These are phyloP conservation scores for Myxozyma melibiosi DNA, from an alignment of 805 yeast species.

Conservation along the genomic window DNA sequence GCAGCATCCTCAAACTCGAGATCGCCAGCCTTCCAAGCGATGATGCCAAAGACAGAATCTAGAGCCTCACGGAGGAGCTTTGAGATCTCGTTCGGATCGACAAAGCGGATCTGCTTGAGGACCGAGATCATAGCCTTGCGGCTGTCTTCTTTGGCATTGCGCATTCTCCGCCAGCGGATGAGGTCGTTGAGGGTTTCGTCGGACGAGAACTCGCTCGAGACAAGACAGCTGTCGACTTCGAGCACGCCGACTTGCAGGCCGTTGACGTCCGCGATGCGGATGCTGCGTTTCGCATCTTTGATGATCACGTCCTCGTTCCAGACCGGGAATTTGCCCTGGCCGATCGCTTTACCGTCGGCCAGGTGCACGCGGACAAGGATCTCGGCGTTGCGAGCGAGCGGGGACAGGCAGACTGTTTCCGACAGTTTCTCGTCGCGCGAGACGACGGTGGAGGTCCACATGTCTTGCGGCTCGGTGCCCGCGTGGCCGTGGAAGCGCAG, in stretches of 20 bases:
- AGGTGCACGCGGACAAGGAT: conserved; percentile 58
- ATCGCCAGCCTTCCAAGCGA: conserved; percentile 45
- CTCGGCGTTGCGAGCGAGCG: conserved; percentile 56
- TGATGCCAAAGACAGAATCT: conserved; percentile 40
- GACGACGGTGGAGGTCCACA: conserved; percentile 62
- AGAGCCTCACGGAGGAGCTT: conserved; percentile 44
- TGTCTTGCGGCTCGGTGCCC: conserved; percentile 20
- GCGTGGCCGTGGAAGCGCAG: conserved; percentile 10
- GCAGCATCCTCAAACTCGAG: conserved; percentile 42
- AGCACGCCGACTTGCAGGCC: conserved; percentile 14
- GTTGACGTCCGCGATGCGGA: conserved; percentile 3
- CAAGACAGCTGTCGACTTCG: conserved; percentile 19
- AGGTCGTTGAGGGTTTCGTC: conserved; percentile 25
- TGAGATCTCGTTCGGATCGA: conserved; percentile 57
- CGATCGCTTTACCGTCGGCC: conserved; percentile 61
- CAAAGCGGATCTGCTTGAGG: conserved; percentile 42
- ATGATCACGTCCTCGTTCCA: conserved; percentile 36
- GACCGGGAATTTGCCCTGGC: conserved; percentile 55
- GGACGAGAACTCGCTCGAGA: conserved; percentile 23
- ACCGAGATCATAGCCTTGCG: conserved; percentile 9
- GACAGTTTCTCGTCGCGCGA: conserved; percentile 71
- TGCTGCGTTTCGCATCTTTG: conserved; percentile 16
- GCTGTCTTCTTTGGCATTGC: conserved; percentile 10
- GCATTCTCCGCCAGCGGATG: conserved; percentile 25
- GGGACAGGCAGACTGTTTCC: conserved; percentile 66